phyloP scores from a whole-genome alignment of 768 basidiomycete genomes.

The Collybiopsis confluens region DNA sequence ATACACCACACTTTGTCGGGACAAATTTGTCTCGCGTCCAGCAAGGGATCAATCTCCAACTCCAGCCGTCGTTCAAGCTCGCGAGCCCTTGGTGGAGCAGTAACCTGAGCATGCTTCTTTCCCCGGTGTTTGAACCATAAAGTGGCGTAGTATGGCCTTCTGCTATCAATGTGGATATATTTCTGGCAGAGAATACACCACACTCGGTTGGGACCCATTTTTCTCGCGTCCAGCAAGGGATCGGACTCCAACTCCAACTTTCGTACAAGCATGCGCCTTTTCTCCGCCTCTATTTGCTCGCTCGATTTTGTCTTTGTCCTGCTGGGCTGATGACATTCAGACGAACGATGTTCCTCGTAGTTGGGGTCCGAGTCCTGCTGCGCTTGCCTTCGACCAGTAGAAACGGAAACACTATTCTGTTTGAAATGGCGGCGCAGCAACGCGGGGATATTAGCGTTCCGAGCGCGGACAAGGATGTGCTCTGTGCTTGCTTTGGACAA shows the following conservation, averaged over 20 bases:
- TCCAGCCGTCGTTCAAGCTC: neutral
- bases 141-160: neutral
- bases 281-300: conserved; percentile 1
- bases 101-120: no score
- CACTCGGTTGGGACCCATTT: neutral
- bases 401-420: neutral
- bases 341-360: neutral
- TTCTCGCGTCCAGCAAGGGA: conserved; percentile 1
- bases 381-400: neutral
- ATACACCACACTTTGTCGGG: conserved; percentile 6
- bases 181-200: conserved; percentile 4
- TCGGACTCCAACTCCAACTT: neutral
- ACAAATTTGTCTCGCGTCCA: conserved; percentile 1
- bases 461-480: neutral
- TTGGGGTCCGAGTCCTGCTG: neutral
- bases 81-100: no score
- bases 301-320: neutral
- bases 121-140: conserved; percentile 5
- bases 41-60: neutral
- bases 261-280: conserved; percentile 1
- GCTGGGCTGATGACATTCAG: neutral
- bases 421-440: neutral
- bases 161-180: conserved; percentile 4
- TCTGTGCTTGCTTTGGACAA: neutral
- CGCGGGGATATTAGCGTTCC: neutral